Base-by-base conservation (phyloP, 2,329 filamentous ascomycete genomes). In the Colletotrichum eremochloae region DNA sequence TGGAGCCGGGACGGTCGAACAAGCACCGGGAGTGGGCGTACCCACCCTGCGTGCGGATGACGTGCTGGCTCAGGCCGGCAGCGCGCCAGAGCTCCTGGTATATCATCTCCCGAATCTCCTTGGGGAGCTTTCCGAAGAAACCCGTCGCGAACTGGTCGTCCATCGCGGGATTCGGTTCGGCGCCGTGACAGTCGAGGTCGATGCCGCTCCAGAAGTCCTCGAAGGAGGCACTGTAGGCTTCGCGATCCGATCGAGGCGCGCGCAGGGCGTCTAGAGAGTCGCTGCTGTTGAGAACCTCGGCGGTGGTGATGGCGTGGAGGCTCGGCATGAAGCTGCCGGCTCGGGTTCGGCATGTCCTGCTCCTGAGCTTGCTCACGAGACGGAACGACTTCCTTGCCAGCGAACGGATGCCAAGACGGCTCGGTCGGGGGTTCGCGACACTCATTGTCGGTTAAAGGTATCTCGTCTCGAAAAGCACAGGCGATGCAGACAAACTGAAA, bases 51-150 rank as follows among this genome's bases (percentile, higher is more conserved):
- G 65, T 72, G 38, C 53, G 44, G 46, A 72, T 55, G 33, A 72
- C 60, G 31, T 69, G 69, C 53, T 61, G 69, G n/a, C 58, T 11
- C n/a, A 63, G 15, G 24, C 69, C 69, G 11, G 60, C 12, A 8
- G 40, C 53, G 38, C 69, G 69, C 69, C 69, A 72, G 20, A 72
- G 69, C 60, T 72, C 60, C 53, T 36, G 60, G 14, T 50, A 69
- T 36, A 72, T 48, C 46, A 72, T 64, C 48, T 72, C 69, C 9
- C 69, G 66, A 3, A 72, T 52, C 53, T 72, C 69, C 8, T 36
- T 31, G 0, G 69, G 65, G 6, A 72, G 66, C 60, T 15, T 63
- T 3, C 42, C 68, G 12, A 72, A 63, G 24, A 72, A 24, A 5
- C 9, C n/a, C 46, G 60, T 42, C 5, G 53, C 57, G 0, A 63